Evolutionary conservation across 176 grass and related monocot genomes (phyloP).

Genomic region (Hsuehochloa calcarea): DNA sequence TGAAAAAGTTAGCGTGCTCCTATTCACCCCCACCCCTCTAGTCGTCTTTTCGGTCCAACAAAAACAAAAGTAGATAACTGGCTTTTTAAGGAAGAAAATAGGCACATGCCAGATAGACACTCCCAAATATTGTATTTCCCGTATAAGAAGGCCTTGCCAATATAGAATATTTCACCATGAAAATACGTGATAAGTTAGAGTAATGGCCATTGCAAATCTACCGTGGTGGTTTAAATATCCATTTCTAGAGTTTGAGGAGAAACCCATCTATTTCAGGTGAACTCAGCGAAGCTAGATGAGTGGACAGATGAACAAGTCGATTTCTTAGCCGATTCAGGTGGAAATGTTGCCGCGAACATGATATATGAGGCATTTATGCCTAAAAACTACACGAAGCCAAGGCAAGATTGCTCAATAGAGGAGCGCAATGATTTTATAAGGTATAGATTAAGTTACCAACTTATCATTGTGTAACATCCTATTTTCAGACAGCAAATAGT

Average conservation of each 20-base stretch:
- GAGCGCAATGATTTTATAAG: slow-evolving; percentile 80
- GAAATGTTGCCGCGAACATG: slow-evolving; percentile 70
- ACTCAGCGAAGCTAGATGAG: slow-evolving; percentile 89
- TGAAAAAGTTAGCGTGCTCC: too few species aligned
- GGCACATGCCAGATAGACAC: neutral
- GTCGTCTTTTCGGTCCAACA: too few species aligned
- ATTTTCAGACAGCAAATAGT: too few species aligned
- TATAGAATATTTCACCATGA: slow-evolving; percentile 2
- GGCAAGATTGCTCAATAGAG: slow-evolving; percentile 68
- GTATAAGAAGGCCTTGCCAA: neutral
- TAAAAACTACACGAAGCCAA: slow-evolving; percentile 63
- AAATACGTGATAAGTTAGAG: slow-evolving; percentile 12
- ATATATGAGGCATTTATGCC: slow-evolving; percentile 84
- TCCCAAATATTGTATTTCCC: neutral
- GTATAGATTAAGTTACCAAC: slow-evolving; percentile 19
- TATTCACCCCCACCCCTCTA: too few species aligned
- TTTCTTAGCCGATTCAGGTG: slow-evolving; percentile 60
- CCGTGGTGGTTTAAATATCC: neutral
- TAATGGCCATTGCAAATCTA: neutral
- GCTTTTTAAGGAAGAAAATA: neutral
- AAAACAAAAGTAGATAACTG: neutral
- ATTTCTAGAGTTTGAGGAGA: slow-evolving; percentile 14
- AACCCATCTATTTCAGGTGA: slow-evolving; percentile 53
- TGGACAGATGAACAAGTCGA: slow-evolving; percentile 94
- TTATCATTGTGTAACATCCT: neutral